These are phyloP conservation scores for Backusella mclennaniae DNA, from an alignment of 192 early-diverging fungal species.

Conservation along the genomic window DNA sequence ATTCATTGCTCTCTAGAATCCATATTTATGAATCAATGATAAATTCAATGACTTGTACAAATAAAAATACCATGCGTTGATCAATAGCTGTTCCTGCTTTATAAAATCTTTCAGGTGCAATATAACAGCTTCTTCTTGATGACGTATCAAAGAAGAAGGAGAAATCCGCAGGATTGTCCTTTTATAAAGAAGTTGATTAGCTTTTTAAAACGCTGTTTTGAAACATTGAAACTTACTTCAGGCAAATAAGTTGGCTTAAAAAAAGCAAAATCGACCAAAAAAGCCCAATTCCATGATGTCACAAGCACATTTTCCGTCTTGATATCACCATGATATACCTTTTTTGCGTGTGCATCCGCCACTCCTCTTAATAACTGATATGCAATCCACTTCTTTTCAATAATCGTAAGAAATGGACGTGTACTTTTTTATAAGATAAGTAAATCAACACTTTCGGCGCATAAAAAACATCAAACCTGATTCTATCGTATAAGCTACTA, in stretches of 20 bases:
- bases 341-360: constrained; percentile 70
- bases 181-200: neutral
- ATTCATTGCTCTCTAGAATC: constrained; percentile 28
- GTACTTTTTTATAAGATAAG: constrained; percentile 56
- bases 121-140: constrained; percentile 84
- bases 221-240: constrained; percentile 49
- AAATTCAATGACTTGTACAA: neutral
- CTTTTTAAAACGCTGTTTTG: neutral
- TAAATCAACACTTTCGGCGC: neutral
- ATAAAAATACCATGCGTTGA: constrained; percentile 36
- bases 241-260: constrained; percentile 94
- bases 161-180: constrained; percentile 95
- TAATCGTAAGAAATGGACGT: constrained; percentile 81
- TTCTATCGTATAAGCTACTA: constrained; percentile 94
- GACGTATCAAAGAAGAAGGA: constrained; percentile 97
- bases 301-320: constrained; percentile 95
- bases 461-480: constrained; percentile 55
- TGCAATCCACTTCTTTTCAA: constrained; percentile 96
- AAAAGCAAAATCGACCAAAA: constrained; percentile 83
- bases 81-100: constrained; percentile 66
- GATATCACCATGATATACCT: constrained; percentile 92
- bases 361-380: constrained; percentile 84
- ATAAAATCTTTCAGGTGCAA: constrained; percentile 95
- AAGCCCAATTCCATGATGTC: constrained; percentile 96
- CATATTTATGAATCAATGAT: neutral